These are phyloP conservation scores for Nakazawaea wyomingensis DNA, from an alignment of 805 yeast genomes.

Conservation along the genomic window DNA sequence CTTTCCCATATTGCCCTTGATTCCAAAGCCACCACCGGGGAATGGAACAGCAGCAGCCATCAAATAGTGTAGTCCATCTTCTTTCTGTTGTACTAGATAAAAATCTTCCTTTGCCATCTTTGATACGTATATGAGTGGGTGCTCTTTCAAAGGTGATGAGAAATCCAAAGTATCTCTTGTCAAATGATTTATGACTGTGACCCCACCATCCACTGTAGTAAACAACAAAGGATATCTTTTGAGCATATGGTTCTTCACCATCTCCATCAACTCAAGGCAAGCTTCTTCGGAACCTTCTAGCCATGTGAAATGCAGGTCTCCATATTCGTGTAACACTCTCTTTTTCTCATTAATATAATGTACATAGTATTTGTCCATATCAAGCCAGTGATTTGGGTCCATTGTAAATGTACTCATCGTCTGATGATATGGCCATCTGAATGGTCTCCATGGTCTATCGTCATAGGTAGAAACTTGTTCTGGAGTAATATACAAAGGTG, in stretches of 20 bases:
- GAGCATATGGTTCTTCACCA: slow-evolving; percentile 53
- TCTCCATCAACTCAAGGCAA: slow-evolving; percentile 57
- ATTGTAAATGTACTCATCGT: slow-evolving; percentile 69
- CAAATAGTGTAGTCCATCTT: slow-evolving; percentile 54
- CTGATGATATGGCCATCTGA: slow-evolving; percentile 76
- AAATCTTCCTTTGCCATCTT: slow-evolving; percentile 75
- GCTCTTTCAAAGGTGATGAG: slow-evolving; percentile 52
- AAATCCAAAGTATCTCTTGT: slow-evolving; percentile 60
- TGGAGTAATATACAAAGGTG: slow-evolving; percentile 59
- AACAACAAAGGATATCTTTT: slow-evolving; percentile 60
- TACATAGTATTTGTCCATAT: slow-evolving; percentile 71
- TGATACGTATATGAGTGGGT: slow-evolving; percentile 56
- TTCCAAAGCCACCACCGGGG: slow-evolving; percentile 72
- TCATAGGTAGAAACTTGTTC: slow-evolving; percentile 61
- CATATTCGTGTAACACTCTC: slow-evolving; percentile 51
- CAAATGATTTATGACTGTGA: slow-evolving; percentile 51
- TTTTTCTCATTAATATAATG: slow-evolving; percentile 60
- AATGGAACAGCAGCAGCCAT: slow-evolving; percentile 74
- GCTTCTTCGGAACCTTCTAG: slow-evolving; percentile 60
- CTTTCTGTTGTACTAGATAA: slow-evolving; percentile 52
- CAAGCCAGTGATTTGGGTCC: slow-evolving; percentile 70
- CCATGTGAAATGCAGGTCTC: slow-evolving; percentile 58
- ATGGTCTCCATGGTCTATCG: slow-evolving; percentile 78
- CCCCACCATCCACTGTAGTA: slow-evolving; percentile 42
- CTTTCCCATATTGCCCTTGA: slow-evolving; percentile 54